Evolutionary conservation across 331 rosid genomes (phyloP).

Genomic region (Phaseolus coccineus): DNA sequence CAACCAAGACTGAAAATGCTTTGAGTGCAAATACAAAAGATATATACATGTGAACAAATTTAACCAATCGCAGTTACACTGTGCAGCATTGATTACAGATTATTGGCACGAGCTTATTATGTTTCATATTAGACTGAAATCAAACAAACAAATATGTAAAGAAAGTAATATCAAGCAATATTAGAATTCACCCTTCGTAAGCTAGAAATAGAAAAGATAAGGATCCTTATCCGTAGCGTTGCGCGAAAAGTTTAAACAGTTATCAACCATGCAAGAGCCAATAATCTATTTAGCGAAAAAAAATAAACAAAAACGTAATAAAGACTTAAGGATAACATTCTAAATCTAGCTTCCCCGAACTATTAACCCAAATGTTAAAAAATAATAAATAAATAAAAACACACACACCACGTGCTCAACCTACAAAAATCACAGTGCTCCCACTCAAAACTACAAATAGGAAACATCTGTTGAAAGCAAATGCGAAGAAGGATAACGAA

Average conservation of each 20-base stretch:
- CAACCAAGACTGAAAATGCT: conserved; percentile 28
- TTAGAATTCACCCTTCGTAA: conserved; percentile 25
- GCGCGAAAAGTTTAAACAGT: conserved; percentile 37
- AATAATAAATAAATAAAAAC: background rate
- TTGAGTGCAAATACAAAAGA: background rate
- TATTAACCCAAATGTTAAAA: conserved; percentile 1
- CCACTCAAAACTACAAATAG: conserved; percentile 29
- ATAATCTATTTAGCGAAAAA: conserved; percentile 1
- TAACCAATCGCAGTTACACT: conserved; percentile 38
- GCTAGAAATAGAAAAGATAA: conserved; percentile 41
- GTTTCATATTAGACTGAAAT: conserved; percentile 27
- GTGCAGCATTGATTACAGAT: conserved; percentile 33
- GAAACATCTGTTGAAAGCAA: conserved; percentile 4
- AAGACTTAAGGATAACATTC: conserved; percentile 35
- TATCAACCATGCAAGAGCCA: conserved; percentile 32
- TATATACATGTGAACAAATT: conserved; percentile 27
- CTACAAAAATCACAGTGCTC: conserved; percentile 31
- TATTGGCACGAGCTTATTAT: conserved; percentile 18
- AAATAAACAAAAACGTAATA: conserved; percentile 35
- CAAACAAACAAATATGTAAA: conserved; percentile 24
- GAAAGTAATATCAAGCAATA: conserved; percentile 28
- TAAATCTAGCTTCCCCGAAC: conserved; percentile 21
- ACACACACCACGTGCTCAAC: conserved; percentile 29
- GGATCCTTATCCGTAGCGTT: conserved; percentile 37
- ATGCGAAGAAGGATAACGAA: conserved; percentile 10